Percentiles rank a stretch among this genome's conserved stretches.
Conservation (phyloP, 352 stramenopile species). For the Phytophthora syringae region DNA sequence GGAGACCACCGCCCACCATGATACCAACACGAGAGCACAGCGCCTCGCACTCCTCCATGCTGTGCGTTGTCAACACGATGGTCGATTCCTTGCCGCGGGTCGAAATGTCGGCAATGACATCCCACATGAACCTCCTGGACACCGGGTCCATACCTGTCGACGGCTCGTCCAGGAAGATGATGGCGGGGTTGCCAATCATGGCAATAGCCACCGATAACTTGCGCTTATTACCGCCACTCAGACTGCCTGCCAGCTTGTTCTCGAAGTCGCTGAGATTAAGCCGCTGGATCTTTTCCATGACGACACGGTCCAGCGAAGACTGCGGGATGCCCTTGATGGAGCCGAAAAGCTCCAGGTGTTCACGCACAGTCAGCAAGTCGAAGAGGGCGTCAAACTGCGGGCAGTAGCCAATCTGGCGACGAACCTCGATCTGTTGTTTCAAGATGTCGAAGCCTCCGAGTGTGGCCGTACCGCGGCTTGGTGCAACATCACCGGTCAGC, state of each 20-base stretch:
- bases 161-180: slow-evolving; percentile 91
- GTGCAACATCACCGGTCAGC: slow-evolving; percentile 85
- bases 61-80: slow-evolving; percentile 87
- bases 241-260: slow-evolving; percentile 71
- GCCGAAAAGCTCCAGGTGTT: slow-evolving; percentile 91
- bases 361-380: slow-evolving; percentile 82
- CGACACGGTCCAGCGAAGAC: slow-evolving; percentile 58
- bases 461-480: slow-evolving; percentile 47
- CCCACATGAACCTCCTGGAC: slow-evolving; percentile 45
- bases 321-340: slow-evolving; percentile 85
- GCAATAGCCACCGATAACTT: slow-evolving; percentile 93
- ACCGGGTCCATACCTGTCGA: slow-evolving; percentile 94
- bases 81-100: slow-evolving; percentile 61
- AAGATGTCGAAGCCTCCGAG: slow-evolving; percentile 39
- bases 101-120: slow-evolving; percentile 79
- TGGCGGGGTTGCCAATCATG: slow-evolving; percentile 90
- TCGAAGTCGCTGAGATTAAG: slow-evolving; percentile 84
- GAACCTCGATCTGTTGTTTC: slow-evolving; percentile 65
- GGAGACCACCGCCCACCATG: slow-evolving; percentile 76
- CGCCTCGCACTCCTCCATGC: slow-evolving; percentile 81
- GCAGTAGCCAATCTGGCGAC: slow-evolving; percentile 89
- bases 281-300: slow-evolving; percentile 77
- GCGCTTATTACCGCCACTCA: slow-evolving; percentile 94
- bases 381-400: slow-evolving; percentile 90
- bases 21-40: slow-evolving; percentile 90